Base-by-base conservation (phyloP, 495 filamentous ascomycete species). In the Chaetomium fimeti region DNA sequence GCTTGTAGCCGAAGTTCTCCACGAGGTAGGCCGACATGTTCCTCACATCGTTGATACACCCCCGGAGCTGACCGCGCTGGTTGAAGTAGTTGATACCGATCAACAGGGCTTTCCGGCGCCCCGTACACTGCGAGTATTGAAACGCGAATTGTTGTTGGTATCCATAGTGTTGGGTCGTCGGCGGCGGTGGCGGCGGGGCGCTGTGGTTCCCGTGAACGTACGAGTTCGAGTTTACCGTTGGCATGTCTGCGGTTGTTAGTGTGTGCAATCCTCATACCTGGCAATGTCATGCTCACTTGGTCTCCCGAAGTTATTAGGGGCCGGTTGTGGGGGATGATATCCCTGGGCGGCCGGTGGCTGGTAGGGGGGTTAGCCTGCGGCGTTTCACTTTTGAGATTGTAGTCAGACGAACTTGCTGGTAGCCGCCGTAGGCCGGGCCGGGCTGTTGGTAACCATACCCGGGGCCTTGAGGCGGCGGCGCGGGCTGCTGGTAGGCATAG, bases 21-120 rank as follows among this genome's bases (percentile, higher is more conserved):
- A 93, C 91, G 56, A 98, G 82, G 70, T 96, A 98, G 59, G 83
- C 81, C 27, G 91, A 95, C 94, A 98, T 95, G 74, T 98, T 98
- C 79, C 93, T 90, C 47, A 97, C 95, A 74, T 98, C 94, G 74
- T 98, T 98, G 81, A 98, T 98, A 74, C 94, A 98, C 57, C 94
- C 94, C 55, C 92, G 78, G 49, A 98, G 80, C 80, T 98, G 91
- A 60, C 93, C 93, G 60, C 89, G 86, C 74, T 98, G 94, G 51
- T 88, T 86, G 68, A 97, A 97, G 76, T 98, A 98, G 78, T 98
- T 98, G 81, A 98, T 97, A 45, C 94, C 94, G 64, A 98, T 96
- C 65, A 98, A 77, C 38, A 98, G 80, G 25, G 94, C 94, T 83
- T 97, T 98, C 71, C 92, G 81, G 69, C 88, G 86, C 24, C 94